Evolutionary conservation across 2,329 filamentous ascomycete species (phyloP).

Genomic region (Alternaria sp.): DNA sequence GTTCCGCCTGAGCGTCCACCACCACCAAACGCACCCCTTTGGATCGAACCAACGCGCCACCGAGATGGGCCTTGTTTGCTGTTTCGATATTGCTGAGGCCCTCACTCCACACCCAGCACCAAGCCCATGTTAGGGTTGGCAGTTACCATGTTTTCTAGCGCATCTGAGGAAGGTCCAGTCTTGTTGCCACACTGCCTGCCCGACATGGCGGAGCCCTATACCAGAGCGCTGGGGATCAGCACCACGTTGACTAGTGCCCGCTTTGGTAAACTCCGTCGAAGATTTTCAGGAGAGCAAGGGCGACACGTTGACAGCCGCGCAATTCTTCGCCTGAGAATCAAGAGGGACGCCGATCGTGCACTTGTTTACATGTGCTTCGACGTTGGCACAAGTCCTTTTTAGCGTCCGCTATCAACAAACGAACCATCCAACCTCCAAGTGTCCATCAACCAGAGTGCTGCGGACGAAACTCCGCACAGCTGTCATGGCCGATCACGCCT

Average conservation of each 20-base stretch:
- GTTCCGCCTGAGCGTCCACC: neutral
- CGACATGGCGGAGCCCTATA: constrained; percentile 12
- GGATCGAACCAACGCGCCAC: neutral
- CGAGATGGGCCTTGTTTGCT: neutral
- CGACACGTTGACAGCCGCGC: constrained; percentile 9
- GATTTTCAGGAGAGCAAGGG: constrained; percentile 12
- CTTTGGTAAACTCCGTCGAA: constrained; percentile 12
- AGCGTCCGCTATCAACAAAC: constrained; percentile 13
- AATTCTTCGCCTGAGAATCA: constrained; percentile 3
- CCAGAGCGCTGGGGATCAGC: constrained; percentile 14
- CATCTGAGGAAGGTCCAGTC: neutral
- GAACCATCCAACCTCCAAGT: neutral
- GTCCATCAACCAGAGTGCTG: neutral
- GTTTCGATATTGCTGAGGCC: constrained; percentile 2
- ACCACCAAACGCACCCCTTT: neutral
- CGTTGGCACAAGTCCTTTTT: constrained; percentile 7
- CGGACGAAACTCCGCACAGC: constrained; percentile 8
- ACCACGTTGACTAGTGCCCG: constrained; percentile 15
- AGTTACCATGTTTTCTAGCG: constrained; percentile 2
- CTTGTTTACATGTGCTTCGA: constrained; percentile 15
- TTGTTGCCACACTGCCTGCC: constrained; percentile 9
- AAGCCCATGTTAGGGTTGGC: neutral
- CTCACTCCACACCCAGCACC: constrained; percentile 3
- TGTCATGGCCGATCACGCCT: neutral
- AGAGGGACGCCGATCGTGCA: neutral